Base-by-base conservation (phyloP, 2,329 filamentous ascomycete species). In the Clarireedia monteithiana region DNA sequence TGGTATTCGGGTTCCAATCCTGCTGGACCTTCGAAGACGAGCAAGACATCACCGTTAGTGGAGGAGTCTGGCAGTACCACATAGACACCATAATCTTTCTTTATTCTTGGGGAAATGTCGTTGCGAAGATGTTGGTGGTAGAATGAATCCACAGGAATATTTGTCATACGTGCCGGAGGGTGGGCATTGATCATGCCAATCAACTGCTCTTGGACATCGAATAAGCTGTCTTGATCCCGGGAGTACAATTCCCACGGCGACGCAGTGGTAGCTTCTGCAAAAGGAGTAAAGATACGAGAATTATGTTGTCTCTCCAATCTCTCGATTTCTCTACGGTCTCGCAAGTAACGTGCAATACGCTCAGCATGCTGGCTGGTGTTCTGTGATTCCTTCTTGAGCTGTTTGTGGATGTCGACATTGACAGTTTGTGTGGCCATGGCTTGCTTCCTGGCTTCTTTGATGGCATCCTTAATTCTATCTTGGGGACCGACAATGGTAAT, bases 191-290 rank as follows among this genome's bases (percentile, higher is more conserved):
- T 82, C 57, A 94, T 81, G 64, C 81, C 82, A 68, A 83, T 85
- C 66, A 94, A 85, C 64, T 91, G 88, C 6, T 82, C 81, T 66
- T 88, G 85, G 6, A 87, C 88, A 64, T 85, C 84, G 68, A 89
- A 83, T 27, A 82, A 81, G 68, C 91, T 95, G 77, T 94, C 95
- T 62, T 86, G 85, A 65, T 96, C 88, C 39, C 87, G 82, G 6
- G 89, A 89, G 72, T 91, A 96, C 54, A 97, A 81, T 69, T 96
- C 86, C 90, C 91, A 96, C 0, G 85, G 85, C 46, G 86, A 82
- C 10, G 88, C 82, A 10, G 83, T 83, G 38, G 85, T 85, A 46
- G 89, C 83, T 50, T 81, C 77, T 3, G 82, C 80, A 60, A 80
- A 81, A 0, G 90, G 89, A 1, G 91, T 85, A 65, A 92, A 88